These are phyloP conservation scores for Penicillium macrosclerotiorum DNA, from an alignment of 495 filamentous ascomycete genomes.

Conservation along the genomic window DNA sequence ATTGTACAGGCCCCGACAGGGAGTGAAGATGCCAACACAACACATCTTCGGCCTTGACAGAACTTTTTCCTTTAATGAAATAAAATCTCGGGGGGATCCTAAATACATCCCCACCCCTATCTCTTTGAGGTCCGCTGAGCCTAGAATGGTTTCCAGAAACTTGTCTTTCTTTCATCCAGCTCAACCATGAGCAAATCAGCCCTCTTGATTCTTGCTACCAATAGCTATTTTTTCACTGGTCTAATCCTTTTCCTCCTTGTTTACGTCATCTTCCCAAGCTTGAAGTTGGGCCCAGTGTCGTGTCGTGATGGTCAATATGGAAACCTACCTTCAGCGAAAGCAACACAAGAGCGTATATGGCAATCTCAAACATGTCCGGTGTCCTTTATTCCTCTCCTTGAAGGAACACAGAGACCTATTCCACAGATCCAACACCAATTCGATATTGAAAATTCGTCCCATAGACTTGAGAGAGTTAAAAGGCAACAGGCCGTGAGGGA, in stretches of 20 bases:
- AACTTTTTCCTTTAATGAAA: too few relatives aligned
- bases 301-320: not conserved
- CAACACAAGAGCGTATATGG: not conserved
- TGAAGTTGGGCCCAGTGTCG: not conserved
- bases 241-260: slow-evolving; percentile 5
- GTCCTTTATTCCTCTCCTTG: not conserved
- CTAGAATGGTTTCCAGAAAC: too few relatives aligned
- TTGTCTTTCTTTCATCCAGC: too few relatives aligned
- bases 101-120: too few relatives aligned
- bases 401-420: slow-evolving; percentile 25
- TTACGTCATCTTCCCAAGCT: not conserved
- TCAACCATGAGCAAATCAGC: too few relatives aligned
- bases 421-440: slow-evolving; percentile 55
- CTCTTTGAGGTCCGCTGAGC: too few relatives aligned
- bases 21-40: too few relatives aligned
- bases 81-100: too few relatives aligned
- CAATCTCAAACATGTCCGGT: slow-evolving; percentile 4
- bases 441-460: slow-evolving; percentile 34
- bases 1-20: too few relatives aligned
- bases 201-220: too few relatives aligned
- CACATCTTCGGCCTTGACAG: too few relatives aligned
- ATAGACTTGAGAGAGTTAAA: slow-evolving; percentile 36
- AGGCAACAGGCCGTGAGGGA: slow-evolving; percentile 58
- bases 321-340: not conserved
- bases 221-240: not conserved